Evolutionary conservation across 805 yeast species (phyloP), one percentile per base, ranked within the genome.

Genomic region (Saccharomycopsis sp.): DNA sequence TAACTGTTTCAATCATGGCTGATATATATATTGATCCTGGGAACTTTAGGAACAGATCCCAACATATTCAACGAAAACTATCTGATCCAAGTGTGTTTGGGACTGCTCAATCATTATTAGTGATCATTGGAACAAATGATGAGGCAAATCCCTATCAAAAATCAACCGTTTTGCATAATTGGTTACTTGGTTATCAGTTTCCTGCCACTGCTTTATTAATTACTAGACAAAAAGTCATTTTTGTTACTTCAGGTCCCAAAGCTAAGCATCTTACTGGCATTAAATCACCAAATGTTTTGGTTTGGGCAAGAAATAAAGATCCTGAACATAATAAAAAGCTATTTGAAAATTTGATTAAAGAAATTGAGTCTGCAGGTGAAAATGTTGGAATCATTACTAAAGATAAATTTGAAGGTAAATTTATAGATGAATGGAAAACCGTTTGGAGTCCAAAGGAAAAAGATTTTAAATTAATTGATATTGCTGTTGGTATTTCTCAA

Each of bases 141-240:
- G 92, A 83, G 45, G 89, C 82, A 49, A 82, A 86, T 57, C 94
- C 95, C 36, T 87, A 85, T 60, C 86, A 82, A 56, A 85, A 85
- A 60, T 79, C 94, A 10, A 78, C 94, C 1, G 79, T 82, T 34
- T 61, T 88, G 35, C 96, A 88, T 57, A 81, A 77, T 39, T 89
- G 97, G 97, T 64, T 89, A 40, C 63, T 89, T 36, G 95, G 96
- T 3, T 89, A 88, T 57, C 97, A 92, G 57, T 89, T 89, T 55
- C 94, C 95, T n/a, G 92, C 92, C 37, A 87, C 96, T 1, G 76
- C 77, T 23, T 61, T 89, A 39, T 74, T 70, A 37, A 62, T 88
- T 43, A 71, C 82, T 3, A 67, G 70, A 40, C 72, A 70, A 29
- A 75, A 74, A 49, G 64, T 76, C 29, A 59, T 75, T 3, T 64